phyloP scores from a whole-genome alignment of 2,329 filamentous ascomycete genomes.

The Sporothrix sp. region DNA sequence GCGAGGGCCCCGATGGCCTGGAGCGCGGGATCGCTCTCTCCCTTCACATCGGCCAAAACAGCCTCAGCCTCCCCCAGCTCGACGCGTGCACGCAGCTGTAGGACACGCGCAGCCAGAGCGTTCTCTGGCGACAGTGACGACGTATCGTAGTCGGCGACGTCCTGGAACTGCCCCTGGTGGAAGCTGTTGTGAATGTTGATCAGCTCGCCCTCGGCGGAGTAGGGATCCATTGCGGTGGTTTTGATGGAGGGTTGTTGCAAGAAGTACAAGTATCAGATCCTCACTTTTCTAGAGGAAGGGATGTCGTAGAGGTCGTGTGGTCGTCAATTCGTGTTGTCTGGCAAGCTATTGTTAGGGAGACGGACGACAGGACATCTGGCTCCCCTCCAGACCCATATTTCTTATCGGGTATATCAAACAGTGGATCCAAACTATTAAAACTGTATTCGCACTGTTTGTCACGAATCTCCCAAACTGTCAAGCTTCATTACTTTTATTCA shows the following conservation, averaged over 20 bases:
- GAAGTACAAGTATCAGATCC: no score
- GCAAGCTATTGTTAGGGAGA: neutral
- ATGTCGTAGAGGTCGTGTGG: neutral
- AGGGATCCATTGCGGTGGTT: conserved; percentile 49
- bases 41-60: conserved; percentile 59
- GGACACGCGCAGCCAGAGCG: conserved; percentile 61
- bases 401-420: neutral
- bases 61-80: conserved; percentile 69
- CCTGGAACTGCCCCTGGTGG: conserved; percentile 74
- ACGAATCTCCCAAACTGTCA: no score
- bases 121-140: conserved; percentile 72
- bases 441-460: neutral
- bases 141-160: conserved; percentile 77
- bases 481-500: no score
- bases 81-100: conserved; percentile 73
- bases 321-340: neutral
- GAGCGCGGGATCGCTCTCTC: conserved; percentile 58
- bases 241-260: neutral
- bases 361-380: conserved; percentile 11
- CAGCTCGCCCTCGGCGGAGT: conserved; percentile 60
- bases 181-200: conserved; percentile 63
- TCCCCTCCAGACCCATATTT: conserved; percentile 6
- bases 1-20: conserved; percentile 69
- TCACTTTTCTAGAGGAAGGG: no score
- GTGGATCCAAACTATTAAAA: neutral